These are phyloP conservation scores for Lichtheimia corymbifera DNA, from an alignment of 371 early-diverging fungal genomes.

Conservation along the genomic window DNA sequence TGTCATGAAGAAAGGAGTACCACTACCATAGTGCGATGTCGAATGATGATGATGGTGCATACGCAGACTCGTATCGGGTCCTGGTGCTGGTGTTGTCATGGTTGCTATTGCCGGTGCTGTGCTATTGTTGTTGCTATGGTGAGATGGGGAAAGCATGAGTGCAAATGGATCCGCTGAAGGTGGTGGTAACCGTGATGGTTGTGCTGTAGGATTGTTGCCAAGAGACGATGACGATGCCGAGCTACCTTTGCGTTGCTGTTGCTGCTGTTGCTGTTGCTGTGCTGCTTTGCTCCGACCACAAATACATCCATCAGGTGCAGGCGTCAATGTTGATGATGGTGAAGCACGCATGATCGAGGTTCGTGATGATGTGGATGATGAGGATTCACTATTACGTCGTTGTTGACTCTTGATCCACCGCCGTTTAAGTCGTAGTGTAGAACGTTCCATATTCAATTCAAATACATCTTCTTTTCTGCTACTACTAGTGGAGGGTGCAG, in stretches of 20 bases:
- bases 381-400: not conserved
- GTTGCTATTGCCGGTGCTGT: constrained; percentile 1
- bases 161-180: not conserved
- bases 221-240: not conserved
- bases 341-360: not conserved
- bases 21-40: not conserved
- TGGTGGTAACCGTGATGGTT: not conserved
- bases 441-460: constrained; percentile 11
- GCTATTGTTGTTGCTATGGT: not conserved
- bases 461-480: constrained; percentile 6
- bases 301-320: constrained; percentile 11
- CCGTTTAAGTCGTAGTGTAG: constrained; percentile 3
- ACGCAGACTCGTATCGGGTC: not conserved
- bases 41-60: not conserved
- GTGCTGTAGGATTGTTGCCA: too few relatives aligned
- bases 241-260: not conserved
- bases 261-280: not conserved
- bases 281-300: constrained; percentile 10
- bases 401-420: constrained; percentile 4
- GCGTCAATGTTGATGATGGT: constrained; percentile 1
- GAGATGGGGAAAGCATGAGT: too few relatives aligned
- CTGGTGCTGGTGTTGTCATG: constrained; percentile 1
- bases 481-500: not conserved
- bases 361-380: too few relatives aligned
- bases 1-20: not conserved